These are phyloP conservation scores for Pseudocercospora vitis DNA, from an alignment of 2,329 filamentous ascomycete genomes.

Conservation along the genomic window DNA sequence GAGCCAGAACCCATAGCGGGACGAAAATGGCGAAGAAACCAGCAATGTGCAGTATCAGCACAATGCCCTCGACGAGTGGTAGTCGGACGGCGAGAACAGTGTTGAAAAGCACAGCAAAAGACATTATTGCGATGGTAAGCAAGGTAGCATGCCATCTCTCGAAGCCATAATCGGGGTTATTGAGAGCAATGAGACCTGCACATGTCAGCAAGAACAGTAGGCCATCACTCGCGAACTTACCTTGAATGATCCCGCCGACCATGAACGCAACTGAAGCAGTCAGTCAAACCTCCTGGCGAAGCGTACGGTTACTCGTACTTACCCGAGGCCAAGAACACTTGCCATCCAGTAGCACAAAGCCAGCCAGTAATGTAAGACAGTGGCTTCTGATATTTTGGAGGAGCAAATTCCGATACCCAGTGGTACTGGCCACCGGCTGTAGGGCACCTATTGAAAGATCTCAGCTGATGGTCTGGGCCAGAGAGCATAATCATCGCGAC, in stretches of 20 bases:
- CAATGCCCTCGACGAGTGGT: constrained; percentile 32
- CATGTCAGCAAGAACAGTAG: not conserved
- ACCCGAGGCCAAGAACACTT: constrained; percentile 46
- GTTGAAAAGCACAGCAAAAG: constrained; percentile 33
- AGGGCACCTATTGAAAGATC: constrained; percentile 17
- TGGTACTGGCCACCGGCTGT: constrained; percentile 29
- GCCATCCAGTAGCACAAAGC: constrained; percentile 40
- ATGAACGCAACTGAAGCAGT: constrained; percentile 46
- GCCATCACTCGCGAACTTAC: not conserved
- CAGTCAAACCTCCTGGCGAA: too few species aligned
- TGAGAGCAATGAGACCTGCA: constrained; percentile 15
- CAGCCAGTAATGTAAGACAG: constrained; percentile 33
- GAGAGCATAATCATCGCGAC: not conserved
- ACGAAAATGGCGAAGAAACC: constrained; percentile 38
- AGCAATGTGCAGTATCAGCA: constrained; percentile 37
- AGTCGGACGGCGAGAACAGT: constrained; percentile 30
- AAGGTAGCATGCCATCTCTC: constrained; percentile 47
- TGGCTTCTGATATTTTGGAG: constrained; percentile 28
- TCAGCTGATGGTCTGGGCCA: not conserved
- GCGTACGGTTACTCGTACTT: too few species aligned
- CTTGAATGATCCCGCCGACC: constrained; percentile 35
- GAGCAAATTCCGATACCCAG: constrained; percentile 33
- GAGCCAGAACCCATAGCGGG: constrained; percentile 30
- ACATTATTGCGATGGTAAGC: constrained; percentile 34
- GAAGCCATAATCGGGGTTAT: constrained; percentile 18